Evolutionary conservation across 2,329 filamentous ascomycete species (phyloP), one percentile per base, ranked within the genome.

Genomic region (Aspergillus candidus): DNA sequence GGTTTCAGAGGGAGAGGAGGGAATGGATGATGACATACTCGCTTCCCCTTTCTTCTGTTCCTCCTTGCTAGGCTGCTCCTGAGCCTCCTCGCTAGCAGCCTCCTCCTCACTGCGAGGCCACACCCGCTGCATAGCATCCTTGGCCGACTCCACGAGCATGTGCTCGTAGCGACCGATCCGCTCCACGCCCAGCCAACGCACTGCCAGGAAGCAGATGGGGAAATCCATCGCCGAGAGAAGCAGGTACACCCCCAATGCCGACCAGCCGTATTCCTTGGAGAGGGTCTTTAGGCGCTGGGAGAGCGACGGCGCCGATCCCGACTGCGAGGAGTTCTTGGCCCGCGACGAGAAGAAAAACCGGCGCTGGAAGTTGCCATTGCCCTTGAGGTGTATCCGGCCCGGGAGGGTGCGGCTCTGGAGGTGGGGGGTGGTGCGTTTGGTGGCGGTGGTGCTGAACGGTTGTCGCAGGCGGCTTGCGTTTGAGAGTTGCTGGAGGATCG

Each of bases 231-330:
- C 84, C 34, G 86, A 90, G 43, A 98, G 71, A 1, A 75, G 75
- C 10, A 96, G 68, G 67, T 98, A 98, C 11, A 98, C 87, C n/a
- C 89, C 91, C 4, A 96, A 68, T 1, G 90, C 90, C 3, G 86
- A 79, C 88, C 90, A 97, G 33, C 93, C 93, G 66, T 98, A 98
- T 66, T 97, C 91, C 51, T 84, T 82, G 3, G 85, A 89, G 36
- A 98, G 78, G 62, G 87, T 88, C 68, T 84, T 89, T 62, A 97
- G 72, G 18, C 84, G 78, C 51, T 82, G 81, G 2, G 83, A 83
- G 34, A 93, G 65, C 6, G 82, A 79, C 11, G 72, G 67, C 8
- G 72, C 31, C 41, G 57, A 41, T 48, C 68, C 49, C 2, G 49
- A 22, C 11, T 50, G 38, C 29, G 56, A 37, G 11, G 55, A 38